These are phyloP conservation scores for Tylopilus intermedius DNA, from an alignment of 768 basidiomycete genomes.

Conservation along the genomic window DNA sequence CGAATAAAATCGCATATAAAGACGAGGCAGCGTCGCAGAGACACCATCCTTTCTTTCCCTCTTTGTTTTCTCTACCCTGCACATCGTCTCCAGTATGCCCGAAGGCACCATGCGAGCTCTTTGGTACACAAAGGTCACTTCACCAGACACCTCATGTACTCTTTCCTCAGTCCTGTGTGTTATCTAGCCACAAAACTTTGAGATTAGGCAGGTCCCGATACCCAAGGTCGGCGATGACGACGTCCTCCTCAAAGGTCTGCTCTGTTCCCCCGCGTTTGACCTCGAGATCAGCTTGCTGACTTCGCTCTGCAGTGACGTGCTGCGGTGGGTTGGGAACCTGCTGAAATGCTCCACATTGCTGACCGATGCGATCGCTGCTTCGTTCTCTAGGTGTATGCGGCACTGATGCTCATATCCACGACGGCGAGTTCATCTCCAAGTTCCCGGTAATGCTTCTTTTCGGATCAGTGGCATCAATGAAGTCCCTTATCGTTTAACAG, in stretches of 20 bases:
- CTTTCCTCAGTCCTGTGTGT: slow-evolving; percentile 9
- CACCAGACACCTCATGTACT: slow-evolving; percentile 1
- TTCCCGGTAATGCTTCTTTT: slow-evolving; percentile 40
- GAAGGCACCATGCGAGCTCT: slow-evolving; percentile 70
- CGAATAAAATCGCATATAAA: slow-evolving; percentile 20
- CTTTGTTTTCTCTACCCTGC: not conserved
- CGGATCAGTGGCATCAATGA: slow-evolving; percentile 19
- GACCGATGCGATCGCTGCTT: not conserved
- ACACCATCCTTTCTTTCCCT: slow-evolving; percentile 2
- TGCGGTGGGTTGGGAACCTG: slow-evolving; percentile 33
- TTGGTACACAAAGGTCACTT: slow-evolving; percentile 59
- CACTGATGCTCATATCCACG: slow-evolving; percentile 61
- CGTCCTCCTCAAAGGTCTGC: slow-evolving; percentile 65
- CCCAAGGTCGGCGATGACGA: slow-evolving; percentile 64
- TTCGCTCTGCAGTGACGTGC: slow-evolving; percentile 31
- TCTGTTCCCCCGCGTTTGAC: not conserved
- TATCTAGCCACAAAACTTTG: slow-evolving; percentile 59
- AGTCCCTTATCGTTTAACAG: slow-evolving; percentile 29
- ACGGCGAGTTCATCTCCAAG: slow-evolving; percentile 61
- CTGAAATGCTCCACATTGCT: not conserved
- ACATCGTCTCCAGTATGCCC: slow-evolving; percentile 36
- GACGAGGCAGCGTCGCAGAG: slow-evolving; percentile 3
- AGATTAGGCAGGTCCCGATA: slow-evolving; percentile 62
- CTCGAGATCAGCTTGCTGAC: slow-evolving; percentile 1
- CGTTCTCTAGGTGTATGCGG: slow-evolving; percentile 46